phyloP scores from a whole-genome alignment of 169 alveolate genomes.

The Plasmodium relictum region DNA sequence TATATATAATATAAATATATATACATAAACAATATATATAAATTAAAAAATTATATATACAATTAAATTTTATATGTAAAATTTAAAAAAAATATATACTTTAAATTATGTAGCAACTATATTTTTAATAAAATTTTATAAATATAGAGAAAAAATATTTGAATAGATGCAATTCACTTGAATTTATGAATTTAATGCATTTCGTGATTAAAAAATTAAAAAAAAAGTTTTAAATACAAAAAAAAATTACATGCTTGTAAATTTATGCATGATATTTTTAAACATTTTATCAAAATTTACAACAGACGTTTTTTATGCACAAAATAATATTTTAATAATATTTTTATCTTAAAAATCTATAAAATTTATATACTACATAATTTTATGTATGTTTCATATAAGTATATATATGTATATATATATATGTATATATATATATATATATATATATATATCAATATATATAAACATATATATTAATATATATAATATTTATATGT shows the following conservation, averaged over 20 bases:
- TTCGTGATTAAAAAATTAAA: no score
- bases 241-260: no score
- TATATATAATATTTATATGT: slow-evolving; percentile 7
- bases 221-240: no score
- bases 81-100: background rate
- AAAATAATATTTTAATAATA: slow-evolving; percentile 11
- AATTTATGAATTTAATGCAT: no score
- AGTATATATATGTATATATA: background rate
- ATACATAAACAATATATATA: slow-evolving; percentile 11
- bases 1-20: slow-evolving; percentile 10
- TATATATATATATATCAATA: background rate
- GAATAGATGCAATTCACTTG: slow-evolving; percentile 5
- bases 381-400: background rate
- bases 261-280: background rate
- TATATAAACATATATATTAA: background rate
- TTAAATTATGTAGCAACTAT: background rate
- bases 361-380: background rate
- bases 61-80: background rate
- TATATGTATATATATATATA: slow-evolving; percentile 1
- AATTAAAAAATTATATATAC: background rate
- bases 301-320: background rate
- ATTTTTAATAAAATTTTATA: background rate
- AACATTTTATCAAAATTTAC: background rate
- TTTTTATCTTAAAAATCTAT: slow-evolving; percentile 18
- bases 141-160: background rate